These are phyloP conservation scores for Rhizopogon vulgaris DNA, from an alignment of 768 basidiomycete genomes.

Conservation along the genomic window DNA sequence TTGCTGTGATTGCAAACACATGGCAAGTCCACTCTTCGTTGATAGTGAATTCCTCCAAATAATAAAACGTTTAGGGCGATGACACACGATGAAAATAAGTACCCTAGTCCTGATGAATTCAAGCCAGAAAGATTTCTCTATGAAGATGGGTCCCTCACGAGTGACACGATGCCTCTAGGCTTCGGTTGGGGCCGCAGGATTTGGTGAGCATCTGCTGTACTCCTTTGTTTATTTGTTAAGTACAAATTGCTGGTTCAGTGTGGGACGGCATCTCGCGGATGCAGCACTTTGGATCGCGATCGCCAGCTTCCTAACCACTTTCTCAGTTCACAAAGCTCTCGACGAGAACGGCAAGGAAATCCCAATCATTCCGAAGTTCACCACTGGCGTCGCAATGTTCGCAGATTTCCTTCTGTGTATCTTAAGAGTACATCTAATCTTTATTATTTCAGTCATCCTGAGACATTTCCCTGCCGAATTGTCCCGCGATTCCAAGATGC, in stretches of 20 bases:
- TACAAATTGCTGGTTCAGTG: neutral
- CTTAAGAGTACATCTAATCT: neutral
- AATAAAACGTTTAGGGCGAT: constrained; percentile 21
- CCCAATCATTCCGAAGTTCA: constrained; percentile 2
- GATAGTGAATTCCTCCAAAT: neutral
- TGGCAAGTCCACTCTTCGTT: neutral
- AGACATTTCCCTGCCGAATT: constrained; percentile 13
- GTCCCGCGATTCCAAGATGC: constrained; percentile 1
- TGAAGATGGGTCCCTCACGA: neutral
- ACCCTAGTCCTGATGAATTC: constrained; percentile 29
- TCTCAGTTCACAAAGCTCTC: neutral
- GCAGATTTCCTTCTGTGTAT: neutral
- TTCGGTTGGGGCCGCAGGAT: constrained; percentile 1
- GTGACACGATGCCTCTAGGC: neutral
- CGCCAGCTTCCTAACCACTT: neutral
- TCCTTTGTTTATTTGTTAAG: neutral
- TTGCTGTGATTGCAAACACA: neutral
- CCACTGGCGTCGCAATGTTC: constrained; percentile 2
- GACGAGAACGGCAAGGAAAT: neutral
- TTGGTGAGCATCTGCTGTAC: neutral
- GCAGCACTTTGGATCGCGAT: neutral
- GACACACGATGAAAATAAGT: constrained; percentile 25
- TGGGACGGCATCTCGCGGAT: neutral
- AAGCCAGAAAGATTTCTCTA: constrained; percentile 30
- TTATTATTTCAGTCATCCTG: constrained; percentile 6